These are phyloP conservation scores for Echinosophora koreensis DNA, from an alignment of 306 rosid genomes.

Conservation along the genomic window DNA sequence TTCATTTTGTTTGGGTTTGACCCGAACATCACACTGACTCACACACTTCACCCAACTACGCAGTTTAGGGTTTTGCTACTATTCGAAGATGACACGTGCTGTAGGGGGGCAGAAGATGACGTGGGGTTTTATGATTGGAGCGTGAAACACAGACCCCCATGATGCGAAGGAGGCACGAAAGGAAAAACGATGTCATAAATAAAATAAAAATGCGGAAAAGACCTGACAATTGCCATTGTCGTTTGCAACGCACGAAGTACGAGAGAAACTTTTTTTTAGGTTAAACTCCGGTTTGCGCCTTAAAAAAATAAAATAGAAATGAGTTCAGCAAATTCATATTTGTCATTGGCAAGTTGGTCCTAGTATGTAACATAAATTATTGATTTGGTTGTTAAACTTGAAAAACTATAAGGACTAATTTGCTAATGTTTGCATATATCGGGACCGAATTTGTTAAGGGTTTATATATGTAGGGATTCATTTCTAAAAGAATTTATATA, in stretches of 20 bases:
- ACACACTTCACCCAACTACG: neutral
- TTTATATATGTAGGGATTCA: too few species aligned
- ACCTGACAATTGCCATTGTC: neutral
- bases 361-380: too few species aligned
- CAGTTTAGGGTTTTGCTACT: neutral
- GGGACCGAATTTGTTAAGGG: too few species aligned
- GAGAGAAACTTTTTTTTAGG: neutral
- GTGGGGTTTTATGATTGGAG: slow-evolving; percentile 1
- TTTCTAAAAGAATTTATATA: too few species aligned
- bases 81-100: neutral
- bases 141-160: neutral
- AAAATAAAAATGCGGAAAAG: neutral
- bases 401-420: too few species aligned
- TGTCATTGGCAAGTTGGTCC: too few species aligned
- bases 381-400: too few species aligned
- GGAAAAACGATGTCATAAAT: neutral
- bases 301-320: too few species aligned
- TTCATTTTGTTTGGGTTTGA: slow-evolving; percentile 24
- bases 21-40: neutral
- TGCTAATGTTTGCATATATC: too few species aligned
- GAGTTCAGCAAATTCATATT: too few species aligned
- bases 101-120: neutral
- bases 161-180: neutral
- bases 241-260: neutral
- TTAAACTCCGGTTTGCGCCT: too few species aligned